Evolutionary conservation across 352 stramenopile species (phyloP).

Genomic region (Pythium utonaiense): DNA sequence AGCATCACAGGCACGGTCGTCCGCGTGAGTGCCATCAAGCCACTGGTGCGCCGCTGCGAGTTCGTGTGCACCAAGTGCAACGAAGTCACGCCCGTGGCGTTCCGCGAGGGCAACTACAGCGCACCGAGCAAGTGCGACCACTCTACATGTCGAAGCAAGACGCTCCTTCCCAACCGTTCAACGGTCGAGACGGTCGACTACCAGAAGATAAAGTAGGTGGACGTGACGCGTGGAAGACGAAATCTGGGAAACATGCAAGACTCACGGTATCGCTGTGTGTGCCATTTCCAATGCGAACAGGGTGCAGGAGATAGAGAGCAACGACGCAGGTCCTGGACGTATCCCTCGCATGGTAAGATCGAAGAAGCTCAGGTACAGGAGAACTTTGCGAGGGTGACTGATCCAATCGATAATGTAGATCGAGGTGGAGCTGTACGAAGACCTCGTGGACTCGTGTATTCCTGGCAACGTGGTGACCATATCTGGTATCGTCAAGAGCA

Average conservation of each 20-base stretch:
- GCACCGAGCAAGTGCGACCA: slow-evolving; percentile 43
- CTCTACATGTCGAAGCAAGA: slow-evolving; percentile 35
- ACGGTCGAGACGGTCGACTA: slow-evolving; percentile 75
- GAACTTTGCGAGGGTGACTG: background rate
- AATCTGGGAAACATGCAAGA: no score
- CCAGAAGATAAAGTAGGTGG: slow-evolving; percentile 38
- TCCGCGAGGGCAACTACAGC: slow-evolving; percentile 59
- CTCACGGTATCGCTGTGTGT: no score
- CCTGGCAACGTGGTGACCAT: slow-evolving; percentile 91
- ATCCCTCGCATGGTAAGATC: slow-evolving; percentile 54
- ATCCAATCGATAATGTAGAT: slow-evolving; percentile 5
- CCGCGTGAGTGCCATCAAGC: slow-evolving; percentile 58
- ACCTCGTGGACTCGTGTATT: slow-evolving; percentile 90
- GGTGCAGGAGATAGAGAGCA: slow-evolving; percentile 85
- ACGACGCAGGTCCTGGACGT: slow-evolving; percentile 61
- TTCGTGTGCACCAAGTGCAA: slow-evolving; percentile 61
- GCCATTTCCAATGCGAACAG: no score
- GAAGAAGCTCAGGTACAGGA: background rate
- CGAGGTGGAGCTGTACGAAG: slow-evolving; percentile 71
- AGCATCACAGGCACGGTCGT: slow-evolving; percentile 45
- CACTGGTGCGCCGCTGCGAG: slow-evolving; percentile 51
- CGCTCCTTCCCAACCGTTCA: slow-evolving; percentile 53
- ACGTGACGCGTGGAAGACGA: background rate
- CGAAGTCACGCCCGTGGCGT: slow-evolving; percentile 32
- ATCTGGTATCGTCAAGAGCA: slow-evolving; percentile 84